Base-by-base conservation (phyloP, 140 eudicot species). In the Bidens hawaiensis region DNA sequence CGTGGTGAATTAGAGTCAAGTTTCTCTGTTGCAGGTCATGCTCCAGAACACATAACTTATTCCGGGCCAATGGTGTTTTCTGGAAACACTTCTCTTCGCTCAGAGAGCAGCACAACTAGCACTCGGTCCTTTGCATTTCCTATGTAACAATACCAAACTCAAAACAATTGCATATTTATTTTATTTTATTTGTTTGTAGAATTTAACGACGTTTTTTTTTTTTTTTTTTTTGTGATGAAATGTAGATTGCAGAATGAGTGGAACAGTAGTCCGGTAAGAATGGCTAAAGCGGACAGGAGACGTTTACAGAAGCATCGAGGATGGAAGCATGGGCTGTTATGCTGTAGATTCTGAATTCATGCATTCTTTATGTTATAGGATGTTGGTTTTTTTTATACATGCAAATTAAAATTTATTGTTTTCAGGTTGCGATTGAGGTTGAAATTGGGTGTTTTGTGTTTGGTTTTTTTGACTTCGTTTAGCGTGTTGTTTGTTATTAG, bases 51-150 rank as follows among this genome's bases (percentile, higher is more conserved):
- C 24, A 79, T 84, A 64, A 74, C 78, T 28, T 78, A 71, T 60
- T 78, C 82, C 4, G 88, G 94, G 17, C 83, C 81, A 1, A 68
- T 80, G 22, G 73, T 84, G 4, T 52, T 40, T 65, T 80, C 94
- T 3, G 96, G 95, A 16, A 88, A 84, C 81, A 62, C 79, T 16
- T 93, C 99, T 50, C 78, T 76, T 51, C 84, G 95, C 36, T 93
- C 99, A 3, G 99, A 93, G 31, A 84, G 93, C 84, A 93, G 99
- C 72, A 71, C 96, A 64, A 82, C 97, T 49, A 93, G 99, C 82
- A 74, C 85, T 24, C 73, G 87, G 60, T 93, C 99, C 68, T 93
- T 93, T 70, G 99, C 99, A 42, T 93, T 93, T 79, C 99, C 99
- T 3, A 75, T 93, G 99, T 93, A 85, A 81, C 46, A n/a, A 53